Evolutionary conservation across 2,329 filamentous ascomycete species (phyloP), one percentile per base, ranked within the genome.

Genomic region (Teratosphaeria epicoccoides): DNA sequence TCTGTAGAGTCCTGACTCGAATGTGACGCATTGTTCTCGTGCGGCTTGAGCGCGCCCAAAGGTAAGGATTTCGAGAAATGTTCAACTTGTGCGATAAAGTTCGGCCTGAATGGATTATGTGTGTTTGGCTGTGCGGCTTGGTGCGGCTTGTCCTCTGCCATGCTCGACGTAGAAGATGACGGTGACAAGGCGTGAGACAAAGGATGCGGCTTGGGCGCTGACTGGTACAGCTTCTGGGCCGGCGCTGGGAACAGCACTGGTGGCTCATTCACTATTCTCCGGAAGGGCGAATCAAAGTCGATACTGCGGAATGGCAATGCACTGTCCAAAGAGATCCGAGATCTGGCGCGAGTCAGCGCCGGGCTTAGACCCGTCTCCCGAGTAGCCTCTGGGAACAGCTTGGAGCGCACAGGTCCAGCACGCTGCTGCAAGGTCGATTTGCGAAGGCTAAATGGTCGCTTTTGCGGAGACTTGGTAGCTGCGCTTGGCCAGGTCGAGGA

Each of bases 391-490:
- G 64, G 63, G 24, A 64, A 65, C 23, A 70, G 63, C 57, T 70
- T 67, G 22, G 70, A 63, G 23, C 68, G 65, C 49, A 61, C 68
- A 17, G 69, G 60, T 43, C 81, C 79, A 56, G 86, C 80, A 40
- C 91, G 84, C 68, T 95, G 90, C 64, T 94, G 88, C 23, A 95
- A 70, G 0, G 91, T 95, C 2, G 89, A 94, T 66, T 85, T 90
- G 53, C 91, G 80, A 47, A 96, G 73, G 17, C 62, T 64, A 50
- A 66, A 61, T 20, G 65, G 63, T 28, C 66, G 60, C 48, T 63
- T 55, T 40, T 64, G 64, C 43, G 66, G 65, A 46, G 66, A 68
- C 46, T 47, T 52, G 12, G 50, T 55, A 53, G 51, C 28, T 37
- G 61, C 56, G 29, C 59, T 49, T 23, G 63, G 56, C 40, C 64